Percentiles rank a stretch among this genome's conserved stretches.
phyloP scores from a whole-genome alignment of 768 basidiomycete species.

The Paxillus rubicundulus region DNA sequence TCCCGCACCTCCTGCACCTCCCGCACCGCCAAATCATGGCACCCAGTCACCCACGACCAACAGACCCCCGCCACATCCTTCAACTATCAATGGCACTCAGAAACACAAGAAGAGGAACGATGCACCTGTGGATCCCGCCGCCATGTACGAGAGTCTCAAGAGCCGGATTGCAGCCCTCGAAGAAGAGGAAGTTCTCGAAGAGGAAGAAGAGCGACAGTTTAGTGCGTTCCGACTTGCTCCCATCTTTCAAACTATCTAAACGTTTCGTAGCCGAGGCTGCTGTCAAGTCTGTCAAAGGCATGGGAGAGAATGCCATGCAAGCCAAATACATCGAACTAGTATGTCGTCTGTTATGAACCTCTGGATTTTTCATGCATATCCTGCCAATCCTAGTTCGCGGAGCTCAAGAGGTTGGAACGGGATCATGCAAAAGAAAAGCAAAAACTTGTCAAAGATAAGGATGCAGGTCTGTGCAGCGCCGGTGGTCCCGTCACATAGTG shows the following conservation, averaged over 20 bases:
- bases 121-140: slow-evolving; percentile 71
- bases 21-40: slow-evolving; percentile 48
- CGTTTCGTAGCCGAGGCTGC: slow-evolving; percentile 73
- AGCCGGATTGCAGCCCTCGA: slow-evolving; percentile 86
- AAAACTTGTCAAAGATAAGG: slow-evolving; percentile 87
- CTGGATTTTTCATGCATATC: slow-evolving; percentile 20
- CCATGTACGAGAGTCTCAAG: slow-evolving; percentile 87
- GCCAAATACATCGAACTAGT: slow-evolving; percentile 88
- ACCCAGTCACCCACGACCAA: slow-evolving; percentile 33
- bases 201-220: slow-evolving; percentile 80
- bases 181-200: slow-evolving; percentile 82
- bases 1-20: slow-evolving; percentile 61
- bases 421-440: slow-evolving; percentile 92
- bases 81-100: slow-evolving; percentile 30
- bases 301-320: slow-evolving; percentile 81
- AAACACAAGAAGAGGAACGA: slow-evolving; percentile 72
- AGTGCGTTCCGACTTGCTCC: slow-evolving; percentile 44
- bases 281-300: slow-evolving; percentile 77
- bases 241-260: slow-evolving; percentile 8
- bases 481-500: slow-evolving; percentile 4
- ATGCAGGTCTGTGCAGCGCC: slow-evolving; percentile 56
- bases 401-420: slow-evolving; percentile 81
- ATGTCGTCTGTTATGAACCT: slow-evolving; percentile 29
- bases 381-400: slow-evolving; percentile 64
- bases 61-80: slow-evolving; percentile 33